A percentile compares a stretch with the other conserved stretches of the same genome.
phyloP scores from a whole-genome alignment of 352 stramenopile genomes.

The Globisporangium iwayamae region DNA sequence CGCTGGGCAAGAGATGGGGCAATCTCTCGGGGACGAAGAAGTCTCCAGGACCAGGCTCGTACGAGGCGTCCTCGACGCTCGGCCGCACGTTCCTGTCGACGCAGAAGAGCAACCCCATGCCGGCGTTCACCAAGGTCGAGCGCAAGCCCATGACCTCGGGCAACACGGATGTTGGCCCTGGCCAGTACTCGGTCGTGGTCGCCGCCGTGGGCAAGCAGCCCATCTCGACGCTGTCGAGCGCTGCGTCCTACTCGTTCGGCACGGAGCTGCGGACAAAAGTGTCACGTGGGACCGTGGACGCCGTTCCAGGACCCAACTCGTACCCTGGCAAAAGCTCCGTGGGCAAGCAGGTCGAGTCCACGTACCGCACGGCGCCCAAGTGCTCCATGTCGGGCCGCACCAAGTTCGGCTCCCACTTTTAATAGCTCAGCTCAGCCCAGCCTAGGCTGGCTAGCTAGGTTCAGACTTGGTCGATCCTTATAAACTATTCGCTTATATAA shows the following conservation, averaged over 20 bases:
- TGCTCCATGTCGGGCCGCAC: constrained; percentile 75
- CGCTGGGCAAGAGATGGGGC: constrained; percentile 74
- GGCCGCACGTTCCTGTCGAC: constrained; percentile 69
- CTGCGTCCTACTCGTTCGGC: constrained; percentile 66
- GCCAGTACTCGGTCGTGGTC: constrained; percentile 69
- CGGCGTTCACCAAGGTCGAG: constrained; percentile 67
- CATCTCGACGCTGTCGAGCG: constrained; percentile 54
- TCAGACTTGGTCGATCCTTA: neutral
- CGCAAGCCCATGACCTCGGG: constrained; percentile 51
- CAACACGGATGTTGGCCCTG: constrained; percentile 57
- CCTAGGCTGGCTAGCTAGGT: neutral
- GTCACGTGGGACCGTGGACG: constrained; percentile 22
- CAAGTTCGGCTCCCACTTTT: constrained; percentile 78
- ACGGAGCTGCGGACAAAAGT: constrained; percentile 49
- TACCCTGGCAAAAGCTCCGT: constrained; percentile 64
- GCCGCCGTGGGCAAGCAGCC: constrained; percentile 61
- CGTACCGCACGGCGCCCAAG: constrained; percentile 57
- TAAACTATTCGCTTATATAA: neutral
- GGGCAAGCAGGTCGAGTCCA: constrained; percentile 62
- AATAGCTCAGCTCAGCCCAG: constrained; percentile 5
- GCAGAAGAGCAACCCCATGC: constrained; percentile 53
- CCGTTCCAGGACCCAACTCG: constrained; percentile 34
- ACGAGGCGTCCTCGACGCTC: constrained; percentile 56
- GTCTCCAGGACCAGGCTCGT: constrained; percentile 54
- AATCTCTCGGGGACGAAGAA: constrained; percentile 38